phyloP scores from a whole-genome alignment of 805 yeast species.

The Saccharomycopsis fodiens region DNA sequence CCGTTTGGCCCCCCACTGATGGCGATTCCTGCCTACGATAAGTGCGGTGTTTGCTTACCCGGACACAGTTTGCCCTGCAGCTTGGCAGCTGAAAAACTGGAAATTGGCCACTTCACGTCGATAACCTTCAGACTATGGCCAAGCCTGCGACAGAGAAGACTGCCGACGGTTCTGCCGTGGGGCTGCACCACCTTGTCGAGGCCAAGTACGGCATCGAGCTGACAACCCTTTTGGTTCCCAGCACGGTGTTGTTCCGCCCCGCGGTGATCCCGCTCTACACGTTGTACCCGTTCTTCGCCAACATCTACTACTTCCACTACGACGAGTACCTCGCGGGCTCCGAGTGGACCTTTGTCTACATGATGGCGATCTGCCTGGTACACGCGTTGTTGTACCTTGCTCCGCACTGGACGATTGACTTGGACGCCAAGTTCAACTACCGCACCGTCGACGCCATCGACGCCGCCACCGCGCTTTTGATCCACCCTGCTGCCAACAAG shows the following conservation, averaged over 20 bases:
- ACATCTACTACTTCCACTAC: slow-evolving; percentile 32
- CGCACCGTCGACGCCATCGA: slow-evolving; percentile 39
- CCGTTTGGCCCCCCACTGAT: too few relatives aligned
- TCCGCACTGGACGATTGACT: slow-evolving; percentile 87
- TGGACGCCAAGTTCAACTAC: slow-evolving; percentile 68
- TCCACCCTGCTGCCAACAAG: slow-evolving; percentile 76
- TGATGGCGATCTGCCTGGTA: slow-evolving; percentile 63
- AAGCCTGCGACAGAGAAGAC: not conserved
- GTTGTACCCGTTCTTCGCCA: slow-evolving; percentile 18
- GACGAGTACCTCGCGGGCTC: slow-evolving; percentile 78
- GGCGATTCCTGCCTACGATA: too few relatives aligned
- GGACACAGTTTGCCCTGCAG: too few relatives aligned
- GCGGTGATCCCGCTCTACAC: slow-evolving; percentile 12
- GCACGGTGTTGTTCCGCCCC: slow-evolving; percentile 12
- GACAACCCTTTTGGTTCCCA: slow-evolving; percentile 16
- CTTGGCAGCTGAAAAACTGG: not conserved
- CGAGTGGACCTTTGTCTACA: slow-evolving; percentile 93
- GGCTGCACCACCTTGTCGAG: not conserved
- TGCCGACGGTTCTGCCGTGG: not conserved
- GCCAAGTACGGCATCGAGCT: slow-evolving; percentile 16
- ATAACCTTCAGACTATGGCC: not conserved
- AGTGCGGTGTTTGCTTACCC: too few relatives aligned
- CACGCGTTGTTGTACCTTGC: slow-evolving; percentile 75
- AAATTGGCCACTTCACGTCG: not conserved
- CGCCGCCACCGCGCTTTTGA: slow-evolving; percentile 65